Base-by-base conservation (phyloP, 2,329 filamentous ascomycete genomes). In the Bipolaris sorokiniana region DNA sequence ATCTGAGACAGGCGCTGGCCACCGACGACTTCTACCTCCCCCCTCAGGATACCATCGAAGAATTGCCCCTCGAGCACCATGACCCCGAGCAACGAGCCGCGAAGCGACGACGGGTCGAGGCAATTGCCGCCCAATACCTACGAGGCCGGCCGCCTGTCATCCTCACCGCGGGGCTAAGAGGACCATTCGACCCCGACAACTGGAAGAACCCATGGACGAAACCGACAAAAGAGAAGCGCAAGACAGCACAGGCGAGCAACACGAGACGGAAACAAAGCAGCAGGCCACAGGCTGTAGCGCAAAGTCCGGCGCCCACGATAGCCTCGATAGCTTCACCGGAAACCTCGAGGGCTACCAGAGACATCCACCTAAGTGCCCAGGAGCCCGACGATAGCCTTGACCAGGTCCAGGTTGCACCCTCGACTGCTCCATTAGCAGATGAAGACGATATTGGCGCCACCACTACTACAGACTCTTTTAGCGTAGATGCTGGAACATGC, bases 111-210 rank as follows among this genome's bases (percentile, higher is more conserved):
- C 81, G 85, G 57, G 86, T 88, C 56, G 87, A 90, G 70, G 74
- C 79, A 0, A 82, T 88, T 11, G 88, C 85, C 1, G 76, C 80
- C 31, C 80, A 81, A 33, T 90, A 84, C 64, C 76, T 90, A 36
- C 75, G 79, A 6, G 89, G 88, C 0, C 76, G 80, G 28, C 69
- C 80, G 1, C 82, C 88, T 0, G 67, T 83, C 22, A 79, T 92
- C 2, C 71, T 87, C 3, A 88, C 89, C 11, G 84, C 88, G 6
- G 74, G 77, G 5, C 77, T 91, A 3, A 81, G 77, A 57, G 89
- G 88, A 0, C 89, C 88, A 0, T 89, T 90, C 62, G 79, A 71
- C 23, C 28, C 28, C 4, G 50, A 67, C 5, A 57, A 59, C 34
- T 77, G 75, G 74, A 65, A 66, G 47, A 78, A 77, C 47, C 76